phyloP scores from a whole-genome alignment of 129 eudicot genomes.

The Artemisia annua region DNA sequence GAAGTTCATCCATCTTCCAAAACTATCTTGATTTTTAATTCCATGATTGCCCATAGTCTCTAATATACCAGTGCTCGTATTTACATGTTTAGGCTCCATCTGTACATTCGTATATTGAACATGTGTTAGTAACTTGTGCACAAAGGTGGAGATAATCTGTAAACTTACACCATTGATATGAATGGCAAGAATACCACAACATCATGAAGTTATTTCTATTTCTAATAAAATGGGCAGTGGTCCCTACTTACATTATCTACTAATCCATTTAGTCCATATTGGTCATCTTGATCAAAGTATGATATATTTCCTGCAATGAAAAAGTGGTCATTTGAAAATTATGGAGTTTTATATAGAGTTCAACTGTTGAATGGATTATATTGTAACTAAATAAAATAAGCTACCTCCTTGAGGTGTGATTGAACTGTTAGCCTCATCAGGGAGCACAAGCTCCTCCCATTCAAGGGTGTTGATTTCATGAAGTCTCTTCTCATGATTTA shows the following conservation, averaged over 20 bases:
- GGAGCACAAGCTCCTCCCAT: constrained; percentile 90
- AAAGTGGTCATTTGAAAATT: constrained; percentile 1
- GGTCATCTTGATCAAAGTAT: constrained; percentile 44
- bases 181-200: constrained; percentile 1
- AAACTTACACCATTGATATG: constrained; percentile 7
- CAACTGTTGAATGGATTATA: constrained; percentile 16
- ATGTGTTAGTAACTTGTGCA: constrained; percentile 25
- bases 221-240: not conserved
- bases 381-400: not conserved
- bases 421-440: constrained; percentile 49
- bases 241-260: constrained; percentile 51
- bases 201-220: not conserved
- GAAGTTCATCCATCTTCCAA: constrained; percentile 76
- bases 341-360: not conserved
- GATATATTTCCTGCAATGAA: constrained; percentile 40
- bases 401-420: constrained; percentile 55
- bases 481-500: constrained; percentile 67
- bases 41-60: constrained; percentile 37
- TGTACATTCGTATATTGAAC: constrained; percentile 23
- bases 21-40: constrained; percentile 62
- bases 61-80: constrained; percentile 31
- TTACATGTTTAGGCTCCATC: constrained; percentile 26
- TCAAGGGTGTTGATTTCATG: constrained; percentile 94
- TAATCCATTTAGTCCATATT: constrained; percentile 39
- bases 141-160: constrained; percentile 24